Conservation (phyloP, 352 stramenopile genomes). For the Globisporangium paddicum region DNA sequence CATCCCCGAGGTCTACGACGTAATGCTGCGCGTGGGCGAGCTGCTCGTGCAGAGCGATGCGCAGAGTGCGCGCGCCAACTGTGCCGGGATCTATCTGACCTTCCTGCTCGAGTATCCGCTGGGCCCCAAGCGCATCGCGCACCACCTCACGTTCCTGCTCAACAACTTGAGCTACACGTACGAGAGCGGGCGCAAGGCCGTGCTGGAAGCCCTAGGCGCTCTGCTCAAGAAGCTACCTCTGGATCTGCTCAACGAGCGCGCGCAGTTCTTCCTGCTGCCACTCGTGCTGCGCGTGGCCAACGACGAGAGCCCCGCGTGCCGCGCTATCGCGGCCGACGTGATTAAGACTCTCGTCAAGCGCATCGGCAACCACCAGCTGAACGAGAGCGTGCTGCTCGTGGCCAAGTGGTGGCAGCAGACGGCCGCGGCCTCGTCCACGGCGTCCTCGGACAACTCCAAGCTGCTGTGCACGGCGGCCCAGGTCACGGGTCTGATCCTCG, state of each 20-base stretch:
- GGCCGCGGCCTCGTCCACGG: neutral
- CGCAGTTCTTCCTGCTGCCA: constrained; percentile 94
- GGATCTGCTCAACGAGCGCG: constrained; percentile 88
- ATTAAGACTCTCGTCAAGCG: constrained; percentile 87
- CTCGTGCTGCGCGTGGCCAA: constrained; percentile 96
- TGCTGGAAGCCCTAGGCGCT: constrained; percentile 85
- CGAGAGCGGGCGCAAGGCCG: constrained; percentile 90
- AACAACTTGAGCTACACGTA: constrained; percentile 96
- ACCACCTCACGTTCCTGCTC: constrained; percentile 93
- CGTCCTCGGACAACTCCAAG: constrained; percentile 37
- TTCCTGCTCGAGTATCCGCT: constrained; percentile 97
- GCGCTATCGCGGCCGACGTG: constrained; percentile 68
- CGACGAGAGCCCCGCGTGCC: constrained; percentile 90
- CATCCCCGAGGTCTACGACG: constrained; percentile 95
- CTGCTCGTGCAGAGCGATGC: constrained; percentile 93
- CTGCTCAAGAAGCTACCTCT: constrained; percentile 91
- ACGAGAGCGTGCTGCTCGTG: constrained; percentile 86
- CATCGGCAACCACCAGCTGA: constrained; percentile 87
- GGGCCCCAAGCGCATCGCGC: constrained; percentile 89
- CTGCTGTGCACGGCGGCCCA: constrained; percentile 68
- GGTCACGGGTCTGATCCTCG: constrained; percentile 66
- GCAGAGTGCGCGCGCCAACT: constrained; percentile 78
- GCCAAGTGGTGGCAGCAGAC: constrained; percentile 79
- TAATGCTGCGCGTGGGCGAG: constrained; percentile 93
- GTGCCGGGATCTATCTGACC: constrained; percentile 72